Evolutionary conservation across 106 monocot genomes (phyloP).

Genomic region (Gastrodia elata): DNA sequence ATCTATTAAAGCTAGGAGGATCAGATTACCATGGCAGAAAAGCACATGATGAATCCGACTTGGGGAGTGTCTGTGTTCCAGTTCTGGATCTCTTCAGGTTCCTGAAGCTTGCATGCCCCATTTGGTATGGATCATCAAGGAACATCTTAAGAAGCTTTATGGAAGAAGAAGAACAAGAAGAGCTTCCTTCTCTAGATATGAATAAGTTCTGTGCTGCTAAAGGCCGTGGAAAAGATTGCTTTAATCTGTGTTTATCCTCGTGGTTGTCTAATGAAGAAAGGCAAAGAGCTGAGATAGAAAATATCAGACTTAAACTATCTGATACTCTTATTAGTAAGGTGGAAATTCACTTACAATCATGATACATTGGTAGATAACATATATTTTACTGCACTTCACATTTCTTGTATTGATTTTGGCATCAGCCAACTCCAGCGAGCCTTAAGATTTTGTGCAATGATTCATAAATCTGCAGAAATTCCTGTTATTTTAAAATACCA

Average conservation of each 20-base stretch:
- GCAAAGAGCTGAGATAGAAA: constrained; percentile 34
- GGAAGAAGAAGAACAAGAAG: no score
- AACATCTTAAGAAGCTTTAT: constrained; percentile 39
- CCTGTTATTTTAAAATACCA: background rate
- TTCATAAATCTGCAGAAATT: background rate
- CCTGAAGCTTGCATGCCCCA: constrained; percentile 59
- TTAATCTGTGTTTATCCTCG: constrained; percentile 27
- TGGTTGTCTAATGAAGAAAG: constrained; percentile 49
- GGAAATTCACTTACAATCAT: background rate
- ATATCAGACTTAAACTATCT: constrained; percentile 35
- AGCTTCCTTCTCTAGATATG: constrained; percentile 40
- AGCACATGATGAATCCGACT: constrained; percentile 63
- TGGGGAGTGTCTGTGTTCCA: constrained; percentile 66
- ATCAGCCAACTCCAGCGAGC: background rate
- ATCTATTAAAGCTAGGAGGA: constrained; percentile 82
- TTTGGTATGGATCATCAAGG: constrained; percentile 60
- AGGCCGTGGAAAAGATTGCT: constrained; percentile 13
- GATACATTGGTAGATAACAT: constrained; percentile 5
- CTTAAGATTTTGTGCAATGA: background rate
- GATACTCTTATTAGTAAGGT: background rate
- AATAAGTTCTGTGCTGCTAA: constrained; percentile 21
- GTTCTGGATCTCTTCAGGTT: constrained; percentile 39
- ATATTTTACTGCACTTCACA: background rate
- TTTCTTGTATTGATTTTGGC: background rate
- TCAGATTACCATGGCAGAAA: constrained; percentile 95